A percentile compares a stretch with the other conserved stretches of the same genome.
phyloP scores from a whole-genome alignment of 306 rosid genomes.

The Datisca glomerata region DNA sequence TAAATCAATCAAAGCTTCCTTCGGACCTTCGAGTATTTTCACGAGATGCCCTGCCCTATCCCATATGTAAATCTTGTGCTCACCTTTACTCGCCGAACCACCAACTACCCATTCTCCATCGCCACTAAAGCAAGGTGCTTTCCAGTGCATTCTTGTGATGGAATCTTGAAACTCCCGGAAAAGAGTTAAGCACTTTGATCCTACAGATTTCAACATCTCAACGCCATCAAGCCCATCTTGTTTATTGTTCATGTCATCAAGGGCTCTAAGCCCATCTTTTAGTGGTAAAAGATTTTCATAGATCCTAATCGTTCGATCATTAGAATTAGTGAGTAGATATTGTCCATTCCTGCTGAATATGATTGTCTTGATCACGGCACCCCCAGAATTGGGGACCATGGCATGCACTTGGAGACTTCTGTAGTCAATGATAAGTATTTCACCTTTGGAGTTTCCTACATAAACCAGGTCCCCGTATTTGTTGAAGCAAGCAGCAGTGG shows the following conservation, averaged over 20 bases:
- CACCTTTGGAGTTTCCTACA: conserved; percentile 96
- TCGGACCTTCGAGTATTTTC: conserved; percentile 98
- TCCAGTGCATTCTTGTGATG: conserved; percentile 94
- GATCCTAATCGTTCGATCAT: conserved; percentile 75
- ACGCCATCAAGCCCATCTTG: conserved; percentile 29
- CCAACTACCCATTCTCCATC: conserved; percentile 99
- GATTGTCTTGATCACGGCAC: conserved; percentile 76
- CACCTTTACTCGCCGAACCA: conserved; percentile 99
- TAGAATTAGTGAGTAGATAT: conserved; percentile 88
- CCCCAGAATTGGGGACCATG: conserved; percentile 72
- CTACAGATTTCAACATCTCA: conserved; percentile 70
- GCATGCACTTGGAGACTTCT: conserved; percentile 41
- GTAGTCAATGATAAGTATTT: conserved; percentile 68
- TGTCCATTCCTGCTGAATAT: conserved; percentile 85
- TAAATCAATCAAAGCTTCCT: conserved; percentile 92
- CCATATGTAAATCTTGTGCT: conserved; percentile 96
- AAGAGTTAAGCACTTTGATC: conserved; percentile 67
- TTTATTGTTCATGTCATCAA: conserved; percentile 33
- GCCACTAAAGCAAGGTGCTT: conserved; percentile 98
- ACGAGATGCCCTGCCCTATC: conserved; percentile 96
- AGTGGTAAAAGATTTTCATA: conserved; percentile 79
- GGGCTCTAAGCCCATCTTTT: conserved; percentile 50
- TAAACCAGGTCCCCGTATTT: conserved; percentile 71
- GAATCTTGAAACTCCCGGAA: conserved; percentile 95
- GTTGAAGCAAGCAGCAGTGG: conserved; percentile 92